phyloP scores from a whole-genome alignment of 2,329 filamentous ascomycete species.

The Paecilomyces sp. region DNA sequence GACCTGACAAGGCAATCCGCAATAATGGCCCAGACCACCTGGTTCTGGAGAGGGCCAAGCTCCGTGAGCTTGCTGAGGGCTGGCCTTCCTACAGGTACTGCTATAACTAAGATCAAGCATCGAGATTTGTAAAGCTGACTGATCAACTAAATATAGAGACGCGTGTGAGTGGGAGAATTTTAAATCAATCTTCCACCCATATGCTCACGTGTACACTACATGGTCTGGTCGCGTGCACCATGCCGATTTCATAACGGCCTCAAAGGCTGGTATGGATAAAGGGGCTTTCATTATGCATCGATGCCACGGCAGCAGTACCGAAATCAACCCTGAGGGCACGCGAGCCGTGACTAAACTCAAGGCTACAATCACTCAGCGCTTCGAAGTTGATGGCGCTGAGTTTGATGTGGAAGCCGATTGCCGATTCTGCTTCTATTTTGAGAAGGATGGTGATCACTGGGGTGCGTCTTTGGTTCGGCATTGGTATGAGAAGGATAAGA shows the following conservation, averaged over 20 bases:
- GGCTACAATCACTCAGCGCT: constrained; percentile 45
- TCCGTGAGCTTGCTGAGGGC: constrained; percentile 44
- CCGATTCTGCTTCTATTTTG: constrained; percentile 41
- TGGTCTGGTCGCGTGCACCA: constrained; percentile 41
- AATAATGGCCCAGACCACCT: constrained; percentile 41
- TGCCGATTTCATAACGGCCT: constrained; percentile 42
- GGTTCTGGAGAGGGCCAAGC: constrained; percentile 39
- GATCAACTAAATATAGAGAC: constrained; percentile 22
- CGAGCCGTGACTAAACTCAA: constrained; percentile 46
- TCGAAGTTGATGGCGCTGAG: constrained; percentile 33
- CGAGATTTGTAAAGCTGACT: constrained; percentile 17
- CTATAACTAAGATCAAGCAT: not conserved
- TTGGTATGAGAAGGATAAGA: constrained; percentile 49
- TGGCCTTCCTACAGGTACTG: constrained; percentile 37
- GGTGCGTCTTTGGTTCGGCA: constrained; percentile 39
- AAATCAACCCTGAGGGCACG: constrained; percentile 31
- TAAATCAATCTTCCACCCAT: constrained; percentile 42
- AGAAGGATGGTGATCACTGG: constrained; percentile 35
- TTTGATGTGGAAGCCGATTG: constrained; percentile 43
- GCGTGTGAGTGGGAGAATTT: constrained; percentile 49
- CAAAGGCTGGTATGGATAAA: constrained; percentile 43
- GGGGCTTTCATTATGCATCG: constrained; percentile 49
- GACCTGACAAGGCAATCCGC: too few relatives aligned
- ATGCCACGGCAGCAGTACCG: constrained; percentile 21
- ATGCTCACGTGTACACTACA: constrained; percentile 44